A percentile compares a stretch with the other conserved stretches of the same genome.
Conservation (phyloP, 352 stramenopile species). For the Pythium phragmitis region DNA sequence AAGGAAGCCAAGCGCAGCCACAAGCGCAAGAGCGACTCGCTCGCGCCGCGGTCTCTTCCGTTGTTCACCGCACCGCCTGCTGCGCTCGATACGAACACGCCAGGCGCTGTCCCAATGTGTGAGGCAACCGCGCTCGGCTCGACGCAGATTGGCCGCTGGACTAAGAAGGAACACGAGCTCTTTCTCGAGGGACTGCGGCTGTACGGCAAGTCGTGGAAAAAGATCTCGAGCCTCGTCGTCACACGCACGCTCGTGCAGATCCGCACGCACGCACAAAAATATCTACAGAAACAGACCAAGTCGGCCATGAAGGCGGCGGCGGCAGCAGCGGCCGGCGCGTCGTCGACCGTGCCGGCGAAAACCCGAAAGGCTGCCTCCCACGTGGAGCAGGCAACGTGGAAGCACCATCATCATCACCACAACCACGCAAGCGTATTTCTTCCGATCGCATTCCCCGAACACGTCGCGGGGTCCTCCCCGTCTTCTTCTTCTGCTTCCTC, state of each 20-base stretch:
- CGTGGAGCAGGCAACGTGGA: constrained; percentile 1
- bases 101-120: constrained; percentile 8
- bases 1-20: constrained; percentile 26
- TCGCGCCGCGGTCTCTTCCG: neutral
- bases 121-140: constrained; percentile 11
- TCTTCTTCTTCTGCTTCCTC: constrained; percentile 18
- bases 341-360: neutral
- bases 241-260: constrained; percentile 93
- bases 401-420: constrained; percentile 1
- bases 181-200: constrained; percentile 86
- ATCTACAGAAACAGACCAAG: constrained; percentile 87
- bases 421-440: constrained; percentile 24
- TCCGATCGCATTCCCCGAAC: constrained; percentile 33
- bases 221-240: constrained; percentile 80
- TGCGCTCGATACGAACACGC: constrained; percentile 4
- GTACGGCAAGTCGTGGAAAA: constrained; percentile 92
- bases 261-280: constrained; percentile 97
- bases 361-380: constrained; percentile 5
- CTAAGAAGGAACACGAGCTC: constrained; percentile 85
- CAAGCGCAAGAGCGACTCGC: constrained; percentile 29
- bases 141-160: constrained; percentile 81
- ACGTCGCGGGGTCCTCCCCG: constrained; percentile 15
- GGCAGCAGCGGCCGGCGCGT: constrained; percentile 4
- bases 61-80: neutral
- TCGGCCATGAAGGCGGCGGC: constrained; percentile 42